Evolutionary conservation across 805 yeast genomes (phyloP), one percentile per base, ranked within the genome.

Genomic region (Suhomyces sp.): DNA sequence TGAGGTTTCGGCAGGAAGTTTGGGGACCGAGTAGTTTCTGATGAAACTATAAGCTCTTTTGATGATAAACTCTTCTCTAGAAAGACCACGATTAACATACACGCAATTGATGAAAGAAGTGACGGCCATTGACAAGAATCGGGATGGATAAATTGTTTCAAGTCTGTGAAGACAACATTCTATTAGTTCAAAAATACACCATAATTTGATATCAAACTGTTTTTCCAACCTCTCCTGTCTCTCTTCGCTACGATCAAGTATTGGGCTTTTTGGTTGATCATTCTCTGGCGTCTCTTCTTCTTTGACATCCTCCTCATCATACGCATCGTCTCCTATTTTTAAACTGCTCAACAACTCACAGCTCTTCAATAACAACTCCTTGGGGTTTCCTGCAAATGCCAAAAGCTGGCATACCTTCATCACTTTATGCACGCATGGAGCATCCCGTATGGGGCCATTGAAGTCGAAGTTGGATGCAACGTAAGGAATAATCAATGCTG

Each of bases 381-480:
- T 90, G 6, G 94, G 87, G 62, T 88, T 88, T 12, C 96, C 97
- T 50, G 79, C 65, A 44, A 70, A 70, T 0, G 96, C 84, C 49
- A 93, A 70, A 17, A 83, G 68, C 54, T 83, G 86, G 65, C 88
- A 90, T 1, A 83, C 66, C 53, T 72, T 74, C 65, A 83, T 64
- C 7, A 79, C 61, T 3, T 58, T 55, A 62, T 65, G 60, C 42
- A 77, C 67, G 53, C 76, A 65, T 48, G 80, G 77, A n/a, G 76
- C 66, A 26, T 63, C 53, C 44, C 81, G 63, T 54, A 79, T 55
- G 5, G 61, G 48, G 26, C 58, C 61, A 3, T 55, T 26, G 46
- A 70, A 61, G 47, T 69, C 59, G 47, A 53, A 64, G 55, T 60
- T 70, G 52, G 63, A 71, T 55, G 72, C 83, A 60, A 86, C 64